Evolutionary conservation across 441 rosid species (phyloP).

Genomic region (Populus hybrid): DNA sequence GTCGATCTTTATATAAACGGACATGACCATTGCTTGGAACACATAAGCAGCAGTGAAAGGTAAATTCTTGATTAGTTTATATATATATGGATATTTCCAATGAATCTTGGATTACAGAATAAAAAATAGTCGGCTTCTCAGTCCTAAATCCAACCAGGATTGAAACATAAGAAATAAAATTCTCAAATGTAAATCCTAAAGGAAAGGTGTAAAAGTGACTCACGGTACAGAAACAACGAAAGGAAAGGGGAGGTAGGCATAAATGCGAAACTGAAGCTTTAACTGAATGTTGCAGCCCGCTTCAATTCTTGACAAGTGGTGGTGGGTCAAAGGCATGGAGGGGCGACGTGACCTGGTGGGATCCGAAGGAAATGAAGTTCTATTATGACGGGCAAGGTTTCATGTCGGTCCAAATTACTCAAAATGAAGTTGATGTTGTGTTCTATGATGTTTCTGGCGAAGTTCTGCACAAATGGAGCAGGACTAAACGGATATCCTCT

Average conservation of each 20-base stretch:
- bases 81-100: background rate
- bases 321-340: conserved; percentile 88
- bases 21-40: conserved; percentile 86
- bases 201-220: background rate
- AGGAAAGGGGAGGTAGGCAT: background rate
- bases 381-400: conserved; percentile 87
- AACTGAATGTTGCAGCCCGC: conserved; percentile 31
- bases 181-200: background rate
- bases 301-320: conserved; percentile 69
- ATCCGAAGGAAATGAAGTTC: conserved; percentile 40
- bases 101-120: background rate
- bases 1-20: conserved; percentile 81
- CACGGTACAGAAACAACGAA: background rate
- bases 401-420: conserved; percentile 47
- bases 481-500: conserved; percentile 27
- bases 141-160: background rate
- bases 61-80: conserved; percentile 8
- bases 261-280: background rate
- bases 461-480: conserved; percentile 44
- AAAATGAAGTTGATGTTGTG: conserved; percentile 22
- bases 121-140: no score
- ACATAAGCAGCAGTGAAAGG: conserved; percentile 50
- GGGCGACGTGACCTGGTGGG: conserved; percentile 37
- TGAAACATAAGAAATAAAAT: no score
- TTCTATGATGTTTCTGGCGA: conserved; percentile 58